Base-by-base conservation (phyloP, 75 land plant genomes). In the Adiantum capillusveneris region DNA sequence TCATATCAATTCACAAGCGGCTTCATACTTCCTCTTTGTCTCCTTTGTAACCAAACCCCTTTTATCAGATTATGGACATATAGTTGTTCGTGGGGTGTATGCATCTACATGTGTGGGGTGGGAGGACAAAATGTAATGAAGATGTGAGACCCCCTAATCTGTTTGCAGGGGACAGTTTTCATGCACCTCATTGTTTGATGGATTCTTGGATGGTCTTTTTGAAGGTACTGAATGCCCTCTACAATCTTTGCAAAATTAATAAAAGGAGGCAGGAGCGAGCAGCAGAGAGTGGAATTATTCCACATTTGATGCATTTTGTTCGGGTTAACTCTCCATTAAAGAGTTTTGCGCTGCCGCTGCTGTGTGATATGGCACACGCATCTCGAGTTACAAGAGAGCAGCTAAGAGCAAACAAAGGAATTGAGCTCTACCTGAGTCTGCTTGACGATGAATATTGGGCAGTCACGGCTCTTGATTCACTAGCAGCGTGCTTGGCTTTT, bases 291-390 rank as follows among this genome's bases (percentile, higher is more conserved):
- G 99, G 99, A 70, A 86, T 95, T 17, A 86, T 95, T 67, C 96
- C 96, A 42, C 99, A 95, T 59, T 74, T 95, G 75, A 90, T 95
- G 84, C 76, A 74, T 11, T 84, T 95, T 62, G 90, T 95, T 24
- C 64, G 73, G 63, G 71, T 80, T n/a, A 79, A 78, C 39, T 95
- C 99, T 65, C 92, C 88, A 17, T 63, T 95, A 48, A 95, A 84
- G 64, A 81, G 74, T 61, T 77, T 79, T 70, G 91, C 99, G 16
- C 69, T 95, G 50, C 97, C 99, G 22, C 75, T 95, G 21, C 78
- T 95, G 13, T 95, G 99, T 71, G 99, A 95, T 64, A 95, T 95
- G 99, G 99, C 99, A 17, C 99, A 95, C 75, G 97, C 99, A 57
- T 95, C 99, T 25, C 85, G 96, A 5, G 79, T 83, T 54, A 90